Base-by-base conservation (phyloP, 805 yeast genomes). In the Isabelozyma heimii region DNA sequence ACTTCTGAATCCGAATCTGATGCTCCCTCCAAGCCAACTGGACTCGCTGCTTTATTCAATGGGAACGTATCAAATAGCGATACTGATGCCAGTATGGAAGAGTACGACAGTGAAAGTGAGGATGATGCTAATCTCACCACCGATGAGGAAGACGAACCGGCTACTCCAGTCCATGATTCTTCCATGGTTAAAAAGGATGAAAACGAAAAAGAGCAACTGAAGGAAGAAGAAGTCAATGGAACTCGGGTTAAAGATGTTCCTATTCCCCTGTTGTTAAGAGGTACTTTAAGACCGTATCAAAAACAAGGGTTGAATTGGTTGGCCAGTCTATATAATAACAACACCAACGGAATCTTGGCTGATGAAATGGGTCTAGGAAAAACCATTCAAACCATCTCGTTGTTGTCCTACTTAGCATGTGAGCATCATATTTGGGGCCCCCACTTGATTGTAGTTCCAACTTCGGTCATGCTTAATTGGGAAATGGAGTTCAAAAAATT, bases 351-450 rank as follows among this genome's bases (percentile, higher is more conserved):
- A 54, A 94, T 94, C 45, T 76, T 94, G 43, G 99, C 99, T 1
- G 99, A 94, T 67, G 99, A 94, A 65, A 94, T 94, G 99, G 99
- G 99, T 47, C 77, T 94, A 40, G 99, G 95, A 56, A 94, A 94
- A 64, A 94, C 99, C 0, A 92, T 94, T 50, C 99, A 94, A 65
- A 94, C 99, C 0, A 94, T 94, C 46, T 82, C 97, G 0, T 69
- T 94, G 40, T 69, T 94, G 15, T 77, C 95, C 0, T 91, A 91
- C 64, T 72, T 94, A 46, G 99, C 99, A 0, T 90, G 97, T 59
- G 96, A 87, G 58, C 91, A 91, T 60, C 87, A 89, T 50, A 81
- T 86, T 14, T 94, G 99, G 99, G 99, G 99, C 0, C 99, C 99
- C 0, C 99, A 94, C 72, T 73, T 94, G 47, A 91, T 94, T 69